Evolutionary conservation across 768 basidiomycete species (phyloP), one percentile per base, ranked within the genome.

Genomic region (Mycena belliarum): DNA sequence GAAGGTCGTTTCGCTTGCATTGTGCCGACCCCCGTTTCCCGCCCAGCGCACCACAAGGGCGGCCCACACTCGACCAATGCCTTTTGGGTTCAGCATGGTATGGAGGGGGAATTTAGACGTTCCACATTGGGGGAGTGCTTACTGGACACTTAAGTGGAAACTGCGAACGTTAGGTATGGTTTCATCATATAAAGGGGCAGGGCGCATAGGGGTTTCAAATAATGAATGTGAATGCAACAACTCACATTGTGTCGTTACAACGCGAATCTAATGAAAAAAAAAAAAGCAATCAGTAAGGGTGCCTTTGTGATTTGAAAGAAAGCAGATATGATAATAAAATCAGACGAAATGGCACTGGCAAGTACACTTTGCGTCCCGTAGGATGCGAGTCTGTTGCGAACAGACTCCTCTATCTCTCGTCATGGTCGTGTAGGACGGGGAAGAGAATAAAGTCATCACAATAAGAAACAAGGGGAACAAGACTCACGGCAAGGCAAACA

Each of bases 391-490:
- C 77, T 78, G 86, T 85, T 86, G 85, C 84, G 84, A 87, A 88
- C 84, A 81, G 79, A 87, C 84, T 69, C 66, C 86, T 88, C 87
- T 89, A 72, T 82, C 78, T 71, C 88, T 89, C 88, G 84, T 78
- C 89, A 91, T 86, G 82, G 89, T 90, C 89, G 88, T 87, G 69
- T 90, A 90, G 75, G 88, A 87, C 88, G 88, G 88, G 88, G 88
- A 90, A 91, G 88, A 90, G 89, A 90, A 90, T 82, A 79, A 79
- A 79, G 82, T 87, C 88, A 89, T 89, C 86, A 70, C 42, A 35
- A n/a, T n/a, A n/a, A n/a, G n/a, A n/a, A n/a, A n/a, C n/a, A n/a
- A n/a, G n/a, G n/a, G n/a, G n/a, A n/a, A n/a, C n/a, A n/a, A n/a
- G n/a, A n/a, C n/a, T n/a, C n/a, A n/a, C n/a, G n/a, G n/a, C n/a